These are phyloP conservation scores for Gossypium sturtianum DNA, from an alignment of 345 rosid species.

Conservation along the genomic window DNA sequence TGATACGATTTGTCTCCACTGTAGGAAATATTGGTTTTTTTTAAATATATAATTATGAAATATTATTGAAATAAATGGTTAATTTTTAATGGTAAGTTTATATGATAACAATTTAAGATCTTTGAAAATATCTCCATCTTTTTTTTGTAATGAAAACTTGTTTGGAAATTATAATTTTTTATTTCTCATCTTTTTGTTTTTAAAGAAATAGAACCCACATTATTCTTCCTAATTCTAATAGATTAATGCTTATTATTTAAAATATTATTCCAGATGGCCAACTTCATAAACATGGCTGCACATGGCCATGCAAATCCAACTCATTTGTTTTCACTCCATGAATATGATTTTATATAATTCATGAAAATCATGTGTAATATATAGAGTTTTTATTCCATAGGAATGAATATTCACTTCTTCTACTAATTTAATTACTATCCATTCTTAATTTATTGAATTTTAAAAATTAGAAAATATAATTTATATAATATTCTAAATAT, in stretches of 20 bases:
- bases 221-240: neutral
- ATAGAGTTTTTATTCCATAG: no score
- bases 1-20: no score
- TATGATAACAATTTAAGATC: neutral
- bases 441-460: no score
- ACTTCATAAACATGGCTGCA: neutral
- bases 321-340: neutral
- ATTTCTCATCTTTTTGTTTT: neutral
- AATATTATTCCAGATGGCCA: neutral
- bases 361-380: neutral
- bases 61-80: neutral
- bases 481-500: no score
- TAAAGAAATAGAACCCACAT: neutral
- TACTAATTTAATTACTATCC: no score
- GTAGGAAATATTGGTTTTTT: no score
- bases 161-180: neutral
- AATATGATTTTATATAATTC: neutral
- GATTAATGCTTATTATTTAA: neutral
- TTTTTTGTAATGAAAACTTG: neutral
- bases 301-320: neutral
- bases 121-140: neutral
- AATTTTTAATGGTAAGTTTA: no score
- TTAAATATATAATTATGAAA: neutral
- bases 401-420: no score
- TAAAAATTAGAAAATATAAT: no score